Evolutionary conservation across 164 flowering plant species (phyloP).

Genomic region (grape (Vitis vinifera)): ASM3070453v1 NC_081813.1:924001-924500

Average conservation of each 20-base stretch:
- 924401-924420: slow-evolving; percentile 95
- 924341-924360: too few relatives aligned
- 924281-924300: slow-evolving; percentile 88
- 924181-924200: slow-evolving; percentile 55
- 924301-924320: slow-evolving; percentile 20
- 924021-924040: slow-evolving; percentile 95
- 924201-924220: slow-evolving; percentile 68
- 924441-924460: slow-evolving; percentile 76
- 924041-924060: slow-evolving; percentile 93
- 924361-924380: slow-evolving; percentile 24
- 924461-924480: slow-evolving; percentile 69
- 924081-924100: slow-evolving; percentile 93
- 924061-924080: slow-evolving; percentile 82
- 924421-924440: slow-evolving; percentile 79
- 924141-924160: slow-evolving; percentile 66
- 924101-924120: slow-evolving; percentile 83
- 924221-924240: slow-evolving; percentile 56
- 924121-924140: slow-evolving; percentile 64
- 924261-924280: slow-evolving; percentile 85
- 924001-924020: slow-evolving; percentile 68
- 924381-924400: slow-evolving; percentile 87
- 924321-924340: background rate
- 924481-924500: slow-evolving; percentile 86
- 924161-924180: slow-evolving; percentile 77
- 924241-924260: slow-evolving; percentile 80